phyloP scores from a whole-genome alignment of 1,139 yeast species.

The Sugiyamaella neomexicana region DNA sequence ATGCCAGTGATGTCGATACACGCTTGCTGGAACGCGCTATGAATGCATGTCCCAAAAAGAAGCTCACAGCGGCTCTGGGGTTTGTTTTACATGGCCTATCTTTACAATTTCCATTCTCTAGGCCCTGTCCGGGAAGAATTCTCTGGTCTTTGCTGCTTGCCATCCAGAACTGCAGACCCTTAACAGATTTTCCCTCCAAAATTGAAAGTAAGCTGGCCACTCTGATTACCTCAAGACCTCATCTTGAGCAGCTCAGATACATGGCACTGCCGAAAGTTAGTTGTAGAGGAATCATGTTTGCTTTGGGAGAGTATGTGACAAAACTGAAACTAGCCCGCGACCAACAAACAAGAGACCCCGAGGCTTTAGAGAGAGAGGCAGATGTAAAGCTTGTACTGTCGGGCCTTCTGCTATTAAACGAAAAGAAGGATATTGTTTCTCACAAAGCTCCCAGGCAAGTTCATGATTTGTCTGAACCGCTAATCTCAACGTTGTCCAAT shows the following conservation, averaged over 20 bases:
- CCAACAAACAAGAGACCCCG: conserved; percentile 1
- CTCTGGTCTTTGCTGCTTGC: conserved; percentile 24
- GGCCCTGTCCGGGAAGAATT: conserved; percentile 18
- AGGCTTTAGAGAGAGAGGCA: conserved; percentile 19
- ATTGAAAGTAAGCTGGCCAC: conserved; percentile 18
- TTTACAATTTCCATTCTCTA: conserved; percentile 7
- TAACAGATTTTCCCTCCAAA: conserved; percentile 11
- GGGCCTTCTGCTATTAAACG: conserved; percentile 21
- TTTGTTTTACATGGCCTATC: conserved; percentile 10
- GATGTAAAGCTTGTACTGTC: conserved; percentile 23
- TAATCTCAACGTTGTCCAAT: background rate
- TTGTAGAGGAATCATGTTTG: conserved; percentile 16
- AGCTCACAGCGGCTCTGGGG: conserved; percentile 13
- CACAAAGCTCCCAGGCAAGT: background rate
- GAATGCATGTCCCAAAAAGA: conserved; percentile 14
- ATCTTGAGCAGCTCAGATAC: conserved; percentile 25
- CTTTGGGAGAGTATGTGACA: conserved; percentile 14
- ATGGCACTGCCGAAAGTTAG: conserved; percentile 25
- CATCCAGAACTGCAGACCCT: conserved; percentile 11
- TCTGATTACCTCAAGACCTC: conserved; percentile 21
- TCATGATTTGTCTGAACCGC: background rate
- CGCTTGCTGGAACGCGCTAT: conserved; percentile 19
- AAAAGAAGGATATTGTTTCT: conserved; percentile 11
- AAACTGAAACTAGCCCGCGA: conserved; percentile 5
- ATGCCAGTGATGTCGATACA: conserved; percentile 17